Base-by-base conservation (phyloP, 2,329 filamentous ascomycete genomes). In the Phoma sp. region DNA sequence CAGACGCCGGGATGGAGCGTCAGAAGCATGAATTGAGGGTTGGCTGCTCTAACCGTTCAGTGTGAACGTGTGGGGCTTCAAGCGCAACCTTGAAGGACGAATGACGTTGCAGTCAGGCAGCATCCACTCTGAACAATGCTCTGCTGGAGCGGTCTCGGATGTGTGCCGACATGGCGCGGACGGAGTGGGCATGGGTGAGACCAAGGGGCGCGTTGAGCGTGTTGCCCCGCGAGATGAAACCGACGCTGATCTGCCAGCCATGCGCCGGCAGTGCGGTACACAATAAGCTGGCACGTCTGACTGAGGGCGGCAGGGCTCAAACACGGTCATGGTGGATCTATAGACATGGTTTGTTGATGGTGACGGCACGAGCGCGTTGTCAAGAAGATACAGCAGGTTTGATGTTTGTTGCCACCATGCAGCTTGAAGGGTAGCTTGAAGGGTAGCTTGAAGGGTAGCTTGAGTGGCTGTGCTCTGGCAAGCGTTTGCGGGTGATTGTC, bases 221-320 rank as follows among this genome's bases (percentile, higher is more conserved):
- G 50, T 53, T 53, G 50, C 43, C 43, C 43, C 32, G 36, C 17
- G 45, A 29, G 45, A 55, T 37, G 36, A 39, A 50, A 50, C 41
- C 49, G 43, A 24, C 24, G 29, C 22, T 33, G 41, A 45, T 49
- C 45, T 35, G 15, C 36, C 15, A 15, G 52, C 46, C 36, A 45
- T 55, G 51, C 51, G 22, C 51, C 51, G 15, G 15, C 36, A 29
- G 27, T 22, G n/a, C 21, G 31, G 48, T 19, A 29, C 6, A 6
- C 22, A 6, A 2, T 24, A 6, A 24, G 22, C 1, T 13, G 15
- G 17, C 17, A 17, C 17, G 17, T 17, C 17, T 17, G 17, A 17
- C 35, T 29, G 33, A 13, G 24, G 43, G 36, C 31, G 29, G 31
- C 50, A 36, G 31, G 36, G 27, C 50, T 47, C 27, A 36, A 22